phyloP scores from a whole-genome alignment of 2,329 filamentous ascomycete genomes.

The Apiospora marii region DNA sequence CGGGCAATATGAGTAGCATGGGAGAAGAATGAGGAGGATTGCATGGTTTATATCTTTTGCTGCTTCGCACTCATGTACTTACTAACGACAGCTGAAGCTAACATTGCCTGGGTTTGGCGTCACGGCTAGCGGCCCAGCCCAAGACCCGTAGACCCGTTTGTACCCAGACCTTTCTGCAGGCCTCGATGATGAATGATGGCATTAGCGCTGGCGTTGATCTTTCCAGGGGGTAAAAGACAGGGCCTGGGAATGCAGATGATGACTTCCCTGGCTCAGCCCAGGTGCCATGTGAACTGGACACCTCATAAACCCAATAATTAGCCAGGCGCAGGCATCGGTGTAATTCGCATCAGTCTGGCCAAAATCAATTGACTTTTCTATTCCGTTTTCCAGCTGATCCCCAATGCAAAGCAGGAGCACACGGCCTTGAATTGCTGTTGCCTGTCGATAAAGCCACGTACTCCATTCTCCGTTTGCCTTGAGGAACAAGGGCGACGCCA shows the following conservation, averaged over 20 bases:
- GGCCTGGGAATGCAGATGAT: conserved; percentile 7
- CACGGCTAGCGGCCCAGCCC: background rate
- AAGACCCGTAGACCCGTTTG: conserved; percentile 8
- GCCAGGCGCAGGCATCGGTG: background rate
- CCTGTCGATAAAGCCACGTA: conserved; percentile 28
- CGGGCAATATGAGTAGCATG: background rate
- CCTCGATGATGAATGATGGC: conserved; percentile 17
- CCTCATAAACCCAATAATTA: background rate
- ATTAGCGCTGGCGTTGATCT: background rate
- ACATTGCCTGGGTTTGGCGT: background rate
- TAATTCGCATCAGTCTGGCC: background rate
- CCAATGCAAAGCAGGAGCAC: background rate
- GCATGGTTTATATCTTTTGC: background rate
- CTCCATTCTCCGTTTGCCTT: conserved; percentile 11
- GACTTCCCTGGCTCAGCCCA: conserved; percentile 7
- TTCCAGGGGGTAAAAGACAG: conserved; percentile 17
- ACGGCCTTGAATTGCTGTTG: background rate
- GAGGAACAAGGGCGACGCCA: conserved; percentile 9
- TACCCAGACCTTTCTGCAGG: conserved; percentile 9
- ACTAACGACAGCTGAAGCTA: background rate
- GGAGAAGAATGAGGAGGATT: background rate
- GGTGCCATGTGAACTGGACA: conserved; percentile 15
- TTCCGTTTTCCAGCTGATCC: background rate
- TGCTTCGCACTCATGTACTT: background rate
- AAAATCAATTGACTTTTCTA: background rate